phyloP scores from a whole-genome alignment of 345 rosid genomes.

The Eucalyptus curtisii region DNA sequence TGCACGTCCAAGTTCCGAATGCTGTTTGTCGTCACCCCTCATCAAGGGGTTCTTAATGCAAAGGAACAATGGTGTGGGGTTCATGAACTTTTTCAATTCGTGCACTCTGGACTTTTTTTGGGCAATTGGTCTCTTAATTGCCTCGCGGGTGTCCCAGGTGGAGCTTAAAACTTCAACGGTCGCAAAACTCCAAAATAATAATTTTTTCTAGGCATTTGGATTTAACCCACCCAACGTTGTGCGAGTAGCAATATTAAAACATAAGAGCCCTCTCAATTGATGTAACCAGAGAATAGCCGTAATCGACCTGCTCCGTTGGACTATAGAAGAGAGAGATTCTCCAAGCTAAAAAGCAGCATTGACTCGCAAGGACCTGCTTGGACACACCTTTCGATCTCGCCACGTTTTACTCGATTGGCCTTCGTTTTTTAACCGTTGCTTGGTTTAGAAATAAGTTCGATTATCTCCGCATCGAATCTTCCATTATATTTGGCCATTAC shows the following conservation, averaged over 20 bases:
- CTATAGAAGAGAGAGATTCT: background rate
- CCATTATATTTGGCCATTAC: background rate
- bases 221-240: background rate
- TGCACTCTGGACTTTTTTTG: background rate
- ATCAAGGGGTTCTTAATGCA: background rate
- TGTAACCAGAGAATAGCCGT: background rate
- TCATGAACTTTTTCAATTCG: background rate
- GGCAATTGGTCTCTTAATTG: background rate
- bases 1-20: background rate
- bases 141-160: background rate
- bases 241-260: background rate
- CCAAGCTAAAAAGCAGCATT: background rate
- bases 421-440: background rate
- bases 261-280: background rate
- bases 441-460: background rate
- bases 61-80: background rate
- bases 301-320: background rate
- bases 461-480: background rate
- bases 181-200: background rate
- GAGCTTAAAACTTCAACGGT: background rate
- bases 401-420: background rate
- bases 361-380: background rate
- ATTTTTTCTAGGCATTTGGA: background rate
- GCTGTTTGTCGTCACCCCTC: background rate
- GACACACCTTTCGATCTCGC: background rate